Conservation (phyloP, 176 grass and related monocot species). For the Oropetium thomaeum region DNA sequence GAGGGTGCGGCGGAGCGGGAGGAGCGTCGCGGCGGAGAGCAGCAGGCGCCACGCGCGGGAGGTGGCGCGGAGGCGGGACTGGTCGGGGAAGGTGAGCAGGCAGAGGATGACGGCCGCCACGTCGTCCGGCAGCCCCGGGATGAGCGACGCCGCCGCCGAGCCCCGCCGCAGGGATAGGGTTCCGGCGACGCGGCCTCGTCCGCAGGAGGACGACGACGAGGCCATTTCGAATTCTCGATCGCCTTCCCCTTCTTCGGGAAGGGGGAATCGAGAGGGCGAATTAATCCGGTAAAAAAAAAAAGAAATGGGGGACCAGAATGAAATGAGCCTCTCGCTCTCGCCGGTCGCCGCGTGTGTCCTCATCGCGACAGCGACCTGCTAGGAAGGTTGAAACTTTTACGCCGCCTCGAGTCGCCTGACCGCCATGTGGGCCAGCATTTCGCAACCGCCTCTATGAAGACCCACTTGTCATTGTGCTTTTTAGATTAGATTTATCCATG, state of each 20-base stretch:
- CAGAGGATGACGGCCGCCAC: constrained; percentile 63
- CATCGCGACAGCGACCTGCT: neutral
- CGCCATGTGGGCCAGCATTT: neutral
- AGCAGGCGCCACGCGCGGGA: constrained; percentile 63
- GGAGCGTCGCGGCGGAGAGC: constrained; percentile 47
- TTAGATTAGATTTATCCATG: neutral
- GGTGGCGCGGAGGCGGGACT: constrained; percentile 68
- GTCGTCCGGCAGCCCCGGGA: constrained; percentile 79
- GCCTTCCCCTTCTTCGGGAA: neutral
- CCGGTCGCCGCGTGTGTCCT: neutral
- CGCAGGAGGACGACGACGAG: constrained; percentile 31
- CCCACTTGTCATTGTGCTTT: neutral
- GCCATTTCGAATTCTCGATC: constrained; percentile 34
- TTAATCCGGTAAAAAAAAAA: neutral
- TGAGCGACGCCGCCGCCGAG: constrained; percentile 35
- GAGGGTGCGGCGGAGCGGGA: constrained; percentile 70
- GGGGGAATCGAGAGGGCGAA: neutral
- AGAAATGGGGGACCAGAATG: neutral
- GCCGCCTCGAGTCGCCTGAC: neutral
- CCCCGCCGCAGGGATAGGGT: constrained; percentile 28
- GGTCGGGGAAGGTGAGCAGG: constrained; percentile 64
- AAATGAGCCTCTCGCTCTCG: neutral
- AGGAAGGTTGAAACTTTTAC: neutral
- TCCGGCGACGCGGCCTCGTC: constrained; percentile 16
- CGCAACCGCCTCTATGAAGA: neutral